Evolutionary conservation across 2,329 filamentous ascomycete species (phyloP).

Genomic region (Albophoma yamanashiensis): DNA sequence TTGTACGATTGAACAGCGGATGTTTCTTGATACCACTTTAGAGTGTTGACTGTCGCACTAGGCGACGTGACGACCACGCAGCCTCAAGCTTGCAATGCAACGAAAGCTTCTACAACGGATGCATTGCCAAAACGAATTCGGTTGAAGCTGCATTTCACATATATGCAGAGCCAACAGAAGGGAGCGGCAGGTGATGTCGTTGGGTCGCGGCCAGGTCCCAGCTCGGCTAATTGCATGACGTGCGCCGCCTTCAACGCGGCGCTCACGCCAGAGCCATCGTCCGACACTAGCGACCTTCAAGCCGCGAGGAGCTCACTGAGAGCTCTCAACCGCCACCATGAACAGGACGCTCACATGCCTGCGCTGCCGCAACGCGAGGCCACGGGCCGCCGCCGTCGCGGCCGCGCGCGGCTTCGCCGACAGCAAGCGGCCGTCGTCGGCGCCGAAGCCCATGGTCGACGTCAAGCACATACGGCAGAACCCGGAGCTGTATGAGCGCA

Average conservation of each 20-base stretch:
- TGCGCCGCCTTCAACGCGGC: not conserved
- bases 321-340: constrained; percentile 15
- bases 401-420: constrained; percentile 13
- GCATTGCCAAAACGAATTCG: not conserved
- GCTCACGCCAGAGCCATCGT: not conserved
- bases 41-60: not conserved
- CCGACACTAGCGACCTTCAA: constrained; percentile 2
- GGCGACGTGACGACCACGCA: not conserved
- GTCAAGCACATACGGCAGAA: constrained; percentile 86
- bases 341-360: constrained; percentile 17
- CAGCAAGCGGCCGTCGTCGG: constrained; percentile 50
- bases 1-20: not conserved
- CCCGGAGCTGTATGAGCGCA: constrained; percentile 67
- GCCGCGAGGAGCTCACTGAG: constrained; percentile 11
- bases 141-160: not conserved
- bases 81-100: not conserved
- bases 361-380: constrained; percentile 12
- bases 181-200: not conserved
- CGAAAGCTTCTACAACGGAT: not conserved
- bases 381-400: constrained; percentile 6
- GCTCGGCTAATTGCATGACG: constrained; percentile 22
- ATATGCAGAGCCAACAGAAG: not conserved
- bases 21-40: not conserved
- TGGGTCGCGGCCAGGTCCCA: not conserved
- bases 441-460: constrained; percentile 71